A percentile compares a stretch with the other conserved stretches of the same genome.
These are phyloP conservation scores for Lasiosphaeria miniovina DNA, from an alignment of 495 filamentous ascomycete genomes.

Conservation along the genomic window DNA sequence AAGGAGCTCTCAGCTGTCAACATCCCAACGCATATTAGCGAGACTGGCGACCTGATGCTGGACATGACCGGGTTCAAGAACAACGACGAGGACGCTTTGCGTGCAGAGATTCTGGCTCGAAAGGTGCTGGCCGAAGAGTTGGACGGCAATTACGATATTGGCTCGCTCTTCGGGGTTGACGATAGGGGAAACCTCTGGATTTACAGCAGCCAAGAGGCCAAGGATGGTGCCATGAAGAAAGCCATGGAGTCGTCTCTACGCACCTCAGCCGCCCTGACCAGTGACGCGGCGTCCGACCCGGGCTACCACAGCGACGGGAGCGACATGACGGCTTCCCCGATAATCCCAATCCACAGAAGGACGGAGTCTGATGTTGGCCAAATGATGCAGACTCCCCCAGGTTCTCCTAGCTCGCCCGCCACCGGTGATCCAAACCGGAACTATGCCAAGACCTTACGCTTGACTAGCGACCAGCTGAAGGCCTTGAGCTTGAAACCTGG, in stretches of 20 bases:
- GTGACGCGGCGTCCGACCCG: constrained; percentile 83
- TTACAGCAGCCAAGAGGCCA: constrained; percentile 95
- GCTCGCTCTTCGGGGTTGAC: constrained; percentile 89
- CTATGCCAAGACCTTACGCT: constrained; percentile 94
- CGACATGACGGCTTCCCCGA: constrained; percentile 39
- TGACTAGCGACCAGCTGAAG: constrained; percentile 95
- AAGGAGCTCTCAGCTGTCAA: constrained; percentile 85
- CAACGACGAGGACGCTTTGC: constrained; percentile 84
- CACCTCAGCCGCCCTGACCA: constrained; percentile 49
- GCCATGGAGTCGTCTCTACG: constrained; percentile 44
- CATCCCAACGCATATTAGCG: constrained; percentile 86
- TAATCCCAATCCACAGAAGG: constrained; percentile 39
- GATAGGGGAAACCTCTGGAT: constrained; percentile 98
- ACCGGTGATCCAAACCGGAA: constrained; percentile 69
- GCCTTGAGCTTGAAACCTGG: constrained; percentile 77
- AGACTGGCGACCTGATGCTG: constrained; percentile 93
- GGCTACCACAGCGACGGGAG: constrained; percentile 84
- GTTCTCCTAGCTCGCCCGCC: constrained; percentile 62
- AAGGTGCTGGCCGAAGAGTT: constrained; percentile 93
- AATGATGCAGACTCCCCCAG: constrained; percentile 69
- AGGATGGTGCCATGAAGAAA: constrained; percentile 62
- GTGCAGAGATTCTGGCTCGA: constrained; percentile 89
- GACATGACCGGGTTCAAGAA: constrained; percentile 97
- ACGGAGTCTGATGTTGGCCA: constrained; percentile 69
- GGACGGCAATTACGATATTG: constrained; percentile 93